Base-by-base conservation (phyloP, 2,329 filamentous ascomycete species). In the Diaporthe aspalathi region DNA sequence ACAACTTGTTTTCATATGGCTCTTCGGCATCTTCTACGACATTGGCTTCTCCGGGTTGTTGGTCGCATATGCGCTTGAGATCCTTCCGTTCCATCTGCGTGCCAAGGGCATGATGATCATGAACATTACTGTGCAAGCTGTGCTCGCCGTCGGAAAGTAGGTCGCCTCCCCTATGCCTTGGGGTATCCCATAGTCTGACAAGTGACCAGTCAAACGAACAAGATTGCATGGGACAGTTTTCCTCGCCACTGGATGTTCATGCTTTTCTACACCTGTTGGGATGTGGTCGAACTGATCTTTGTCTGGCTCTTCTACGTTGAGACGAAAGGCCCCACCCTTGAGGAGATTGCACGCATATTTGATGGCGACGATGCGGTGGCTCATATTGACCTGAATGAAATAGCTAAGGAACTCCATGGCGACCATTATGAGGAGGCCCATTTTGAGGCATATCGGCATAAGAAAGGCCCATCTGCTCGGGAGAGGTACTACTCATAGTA, bases 271-370 rank as follows among this genome's bases (percentile, higher is more conserved):
- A 89, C 88, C 27, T 79, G 89, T 69, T 91, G 89, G 89, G 87
- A 91, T 77, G 82, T 86, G 57, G 79, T 86, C 76, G 88, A 91
- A 79, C 81, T 91, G 56, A 73, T 88, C 57, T 90, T 91, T 75
- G 89, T 92, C 45, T 91, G 86, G 80, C 89, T 90, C 83, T 87
- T 91, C 79, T 91, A 90, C 78, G 86, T 91, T 70, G 91, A 94
- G 82, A 93, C 91, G 22, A 90, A 89, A 76, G 91, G 91, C 4
- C 89, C 90, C 0, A 93, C 91, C 2, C 88, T 93, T 0, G 91
- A 93, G 78, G 90, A 92, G 78, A 87, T 92, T 73, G 89, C 91
- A 57, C 87, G 88, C 76, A 92, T 93, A 78, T 93, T 93, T 76
- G 91, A 93, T 75, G 91, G 90, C 49, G 87, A 90, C 35, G 83